A percentile compares a stretch with the other conserved stretches of the same genome.
Evolutionary conservation across 768 basidiomycete species (phyloP).

Genomic region (Leccinum uliginosum): DNA sequence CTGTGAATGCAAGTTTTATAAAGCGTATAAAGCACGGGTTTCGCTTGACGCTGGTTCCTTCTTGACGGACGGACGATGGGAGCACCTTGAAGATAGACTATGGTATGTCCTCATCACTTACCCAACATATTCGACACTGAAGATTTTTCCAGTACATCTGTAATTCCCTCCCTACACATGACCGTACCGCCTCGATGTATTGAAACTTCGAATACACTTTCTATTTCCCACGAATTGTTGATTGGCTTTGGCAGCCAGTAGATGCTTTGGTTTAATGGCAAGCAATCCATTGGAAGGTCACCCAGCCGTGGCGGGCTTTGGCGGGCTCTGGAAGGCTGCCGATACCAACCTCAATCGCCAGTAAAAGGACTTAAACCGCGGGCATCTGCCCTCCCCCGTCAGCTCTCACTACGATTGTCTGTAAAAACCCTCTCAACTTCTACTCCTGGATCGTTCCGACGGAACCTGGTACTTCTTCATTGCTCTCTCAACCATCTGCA

Average conservation of each 20-base stretch:
- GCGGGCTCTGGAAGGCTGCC: slow-evolving; percentile 11
- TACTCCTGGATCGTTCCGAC: too few relatives aligned
- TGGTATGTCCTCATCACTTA: slow-evolving; percentile 1
- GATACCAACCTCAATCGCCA: not conserved
- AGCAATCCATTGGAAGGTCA: not conserved
- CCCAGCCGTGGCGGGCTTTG: not conserved
- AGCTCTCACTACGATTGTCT: not conserved
- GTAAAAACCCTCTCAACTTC: too few relatives aligned
- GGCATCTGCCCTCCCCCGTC: too few relatives aligned
- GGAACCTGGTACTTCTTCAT: too few relatives aligned
- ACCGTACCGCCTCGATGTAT: not conserved
- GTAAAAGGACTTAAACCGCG: not conserved
- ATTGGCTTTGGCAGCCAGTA: slow-evolving; percentile 3
- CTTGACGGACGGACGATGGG: not conserved
- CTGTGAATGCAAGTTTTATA: slow-evolving; percentile 9
- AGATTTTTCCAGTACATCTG: not conserved
- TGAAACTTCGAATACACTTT: not conserved
- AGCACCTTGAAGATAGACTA: not conserved
- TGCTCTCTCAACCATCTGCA: too few relatives aligned
- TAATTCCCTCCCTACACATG: not conserved
- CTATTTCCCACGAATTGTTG: slow-evolving; percentile 11
- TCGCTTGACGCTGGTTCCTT: not conserved
- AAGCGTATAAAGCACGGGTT: not conserved
- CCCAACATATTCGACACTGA: not conserved
- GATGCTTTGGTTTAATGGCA: not conserved